Percentiles rank a stretch among this genome's conserved stretches.
phyloP scores from a whole-genome alignment of 2,329 filamentous ascomycete species.

The Pestalotiopsis fici region DNA sequence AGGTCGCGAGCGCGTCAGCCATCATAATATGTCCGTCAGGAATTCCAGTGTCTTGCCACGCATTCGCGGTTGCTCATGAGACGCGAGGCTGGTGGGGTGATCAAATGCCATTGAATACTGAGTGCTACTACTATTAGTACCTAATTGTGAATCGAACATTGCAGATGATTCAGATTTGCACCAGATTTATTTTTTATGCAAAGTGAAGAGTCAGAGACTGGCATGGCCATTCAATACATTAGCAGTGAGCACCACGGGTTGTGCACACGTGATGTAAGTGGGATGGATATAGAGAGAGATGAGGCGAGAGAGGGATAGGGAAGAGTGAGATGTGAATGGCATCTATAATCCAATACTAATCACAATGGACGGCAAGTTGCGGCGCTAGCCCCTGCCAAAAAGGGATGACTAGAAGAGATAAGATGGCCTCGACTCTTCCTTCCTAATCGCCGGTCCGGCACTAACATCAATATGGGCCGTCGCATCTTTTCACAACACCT shows the following conservation, averaged over 20 bases:
- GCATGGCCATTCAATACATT: not conserved
- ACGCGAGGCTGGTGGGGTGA: conserved; percentile 2
- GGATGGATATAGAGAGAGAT: not conserved
- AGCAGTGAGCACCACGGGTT: not conserved
- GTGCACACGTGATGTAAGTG: not conserved
- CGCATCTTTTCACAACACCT: not conserved
- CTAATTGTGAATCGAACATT: not conserved
- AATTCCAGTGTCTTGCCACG: conserved; percentile 10
- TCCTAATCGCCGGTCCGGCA: not conserved
- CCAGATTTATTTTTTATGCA: not conserved
- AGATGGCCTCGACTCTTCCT: not conserved
- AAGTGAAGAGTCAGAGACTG: not conserved
- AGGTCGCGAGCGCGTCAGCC: not conserved
- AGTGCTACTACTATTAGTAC: not conserved
- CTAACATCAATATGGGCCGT: not conserved
- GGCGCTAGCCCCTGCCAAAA: conserved; percentile 5
- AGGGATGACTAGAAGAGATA: conserved; percentile 4
- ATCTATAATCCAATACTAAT: conserved; percentile 3
- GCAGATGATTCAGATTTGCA: not conserved
- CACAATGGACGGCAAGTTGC: not conserved
- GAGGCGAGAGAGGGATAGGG: not conserved
- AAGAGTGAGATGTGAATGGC: not conserved
- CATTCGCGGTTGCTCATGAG: not conserved
- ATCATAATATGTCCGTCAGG: not conserved
- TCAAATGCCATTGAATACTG: conserved; percentile 5